Percentiles rank a stretch among this genome's conserved stretches.
Conservation (phyloP, 768 basidiomycete species). For the Calocybe gangraenosa region DNA sequence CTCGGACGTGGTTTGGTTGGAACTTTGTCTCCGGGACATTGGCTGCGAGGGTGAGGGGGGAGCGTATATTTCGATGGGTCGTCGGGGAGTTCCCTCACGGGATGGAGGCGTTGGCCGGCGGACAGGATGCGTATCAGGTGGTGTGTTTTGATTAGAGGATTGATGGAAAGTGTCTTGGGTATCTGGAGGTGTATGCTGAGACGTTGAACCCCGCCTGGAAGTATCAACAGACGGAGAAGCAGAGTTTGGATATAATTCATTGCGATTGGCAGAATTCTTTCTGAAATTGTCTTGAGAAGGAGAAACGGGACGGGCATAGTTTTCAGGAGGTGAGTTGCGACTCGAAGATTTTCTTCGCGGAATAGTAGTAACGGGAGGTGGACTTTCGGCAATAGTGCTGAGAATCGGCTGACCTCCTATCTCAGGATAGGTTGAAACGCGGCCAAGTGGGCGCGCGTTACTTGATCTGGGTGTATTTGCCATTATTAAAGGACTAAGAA, state of each 20-base stretch:
- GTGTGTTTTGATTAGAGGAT: conserved; percentile 15
- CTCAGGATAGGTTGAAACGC: conserved; percentile 31
- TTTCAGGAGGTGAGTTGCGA: not conserved
- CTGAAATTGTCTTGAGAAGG: conserved; percentile 6
- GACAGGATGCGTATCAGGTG: conserved; percentile 11
- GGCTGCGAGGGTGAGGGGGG: not conserved
- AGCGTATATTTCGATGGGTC: conserved; percentile 10
- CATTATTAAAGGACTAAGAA: conserved; percentile 43
- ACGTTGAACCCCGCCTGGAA: conserved; percentile 1
- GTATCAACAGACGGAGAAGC: not conserved
- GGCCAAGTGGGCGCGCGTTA: conserved; percentile 19
- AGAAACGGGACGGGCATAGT: conserved; percentile 2
- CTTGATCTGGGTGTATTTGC: conserved; percentile 26
- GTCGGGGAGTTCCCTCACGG: conserved; percentile 1
- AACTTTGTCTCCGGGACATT: conserved; percentile 2
- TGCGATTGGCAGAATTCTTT: not conserved
- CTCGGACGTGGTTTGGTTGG: not conserved
- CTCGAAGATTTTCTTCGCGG: conserved; percentile 2
- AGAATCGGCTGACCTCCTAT: conserved; percentile 24
- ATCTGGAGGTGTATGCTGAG: conserved; percentile 17
- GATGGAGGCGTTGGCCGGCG: conserved; percentile 11
- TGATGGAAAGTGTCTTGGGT: conserved; percentile 12
- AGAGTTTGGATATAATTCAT: conserved; percentile 8
- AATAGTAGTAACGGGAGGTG: not conserved
- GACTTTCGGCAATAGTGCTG: conserved; percentile 34